Evolutionary conservation across 2,329 filamentous ascomycete species (phyloP).

Genomic region (Diplodia sapinea): DNA sequence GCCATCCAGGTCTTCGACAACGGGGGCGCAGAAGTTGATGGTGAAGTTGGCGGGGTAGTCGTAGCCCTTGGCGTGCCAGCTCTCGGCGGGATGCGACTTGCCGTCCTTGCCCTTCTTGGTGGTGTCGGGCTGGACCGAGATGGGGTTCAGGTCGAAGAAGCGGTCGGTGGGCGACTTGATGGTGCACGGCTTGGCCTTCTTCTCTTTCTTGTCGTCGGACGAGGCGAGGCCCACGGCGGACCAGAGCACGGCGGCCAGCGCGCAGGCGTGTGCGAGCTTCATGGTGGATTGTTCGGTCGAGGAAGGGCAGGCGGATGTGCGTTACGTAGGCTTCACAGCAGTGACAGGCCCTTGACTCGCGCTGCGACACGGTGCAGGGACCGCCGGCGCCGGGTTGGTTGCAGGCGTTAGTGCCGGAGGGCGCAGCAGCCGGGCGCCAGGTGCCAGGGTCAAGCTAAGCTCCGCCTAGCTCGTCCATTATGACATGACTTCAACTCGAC

Average conservation of each 20-base stretch:
- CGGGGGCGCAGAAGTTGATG: conserved; percentile 78
- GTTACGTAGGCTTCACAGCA: conserved; percentile 28
- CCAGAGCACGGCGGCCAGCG: conserved; percentile 43
- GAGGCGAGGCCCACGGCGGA: conserved; percentile 45
- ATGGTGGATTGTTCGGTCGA: conserved; percentile 33
- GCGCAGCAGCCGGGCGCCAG: too few species aligned
- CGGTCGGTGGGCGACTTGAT: conserved; percentile 65
- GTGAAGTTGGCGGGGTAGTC: conserved; percentile 85
- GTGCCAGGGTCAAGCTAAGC: conserved; percentile 3
- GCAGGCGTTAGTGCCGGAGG: neutral
- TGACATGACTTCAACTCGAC: conserved; percentile 13
- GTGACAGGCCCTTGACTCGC: conserved; percentile 15
- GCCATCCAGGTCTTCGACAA: conserved; percentile 69
- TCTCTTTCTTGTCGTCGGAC: conserved; percentile 50
- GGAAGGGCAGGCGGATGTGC: neutral
- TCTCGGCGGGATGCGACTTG: conserved; percentile 64
- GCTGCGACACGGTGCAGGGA: conserved; percentile 3
- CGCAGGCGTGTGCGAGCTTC: conserved; percentile 39
- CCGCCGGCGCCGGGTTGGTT: conserved; percentile 10
- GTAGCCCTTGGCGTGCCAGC: conserved; percentile 70
- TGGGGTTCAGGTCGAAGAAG: conserved; percentile 67
- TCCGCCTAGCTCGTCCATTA: conserved; percentile 19
- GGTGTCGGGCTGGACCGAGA: conserved; percentile 57
- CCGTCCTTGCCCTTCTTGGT: conserved; percentile 49
- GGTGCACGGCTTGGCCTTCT: conserved; percentile 63